These are phyloP conservation scores for Collybia nuda DNA, from an alignment of 768 basidiomycete genomes.

Conservation along the genomic window DNA sequence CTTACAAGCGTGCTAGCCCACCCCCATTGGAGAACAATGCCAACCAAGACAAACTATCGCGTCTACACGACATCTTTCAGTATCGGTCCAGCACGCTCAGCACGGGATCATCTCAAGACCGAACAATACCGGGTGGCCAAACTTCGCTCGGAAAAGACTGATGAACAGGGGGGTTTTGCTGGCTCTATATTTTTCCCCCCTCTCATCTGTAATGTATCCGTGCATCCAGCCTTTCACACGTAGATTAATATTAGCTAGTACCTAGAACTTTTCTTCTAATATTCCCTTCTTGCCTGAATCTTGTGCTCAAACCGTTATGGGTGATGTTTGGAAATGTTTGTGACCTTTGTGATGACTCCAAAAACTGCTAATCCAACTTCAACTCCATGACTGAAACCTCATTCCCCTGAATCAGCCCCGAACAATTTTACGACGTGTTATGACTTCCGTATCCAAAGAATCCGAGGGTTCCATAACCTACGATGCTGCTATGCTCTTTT, in stretches of 20 bases:
- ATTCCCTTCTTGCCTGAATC: neutral
- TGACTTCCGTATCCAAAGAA: slow-evolving; percentile 15
- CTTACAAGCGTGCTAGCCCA: slow-evolving; percentile 16
- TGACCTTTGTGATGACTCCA: too few relatives aligned
- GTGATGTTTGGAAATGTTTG: too few relatives aligned
- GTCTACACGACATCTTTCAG: slow-evolving; percentile 80
- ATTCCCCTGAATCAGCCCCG: neutral
- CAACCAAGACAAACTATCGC: slow-evolving; percentile 66
- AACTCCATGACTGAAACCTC: too few relatives aligned
- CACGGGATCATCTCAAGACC: slow-evolving; percentile 41
- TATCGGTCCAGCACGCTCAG: slow-evolving; percentile 70
- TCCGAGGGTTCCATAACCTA: slow-evolving; percentile 41
- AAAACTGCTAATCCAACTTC: too few relatives aligned
- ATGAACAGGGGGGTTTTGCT: neutral
- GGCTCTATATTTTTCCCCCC: slow-evolving; percentile 1
- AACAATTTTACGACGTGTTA: slow-evolving; percentile 2
- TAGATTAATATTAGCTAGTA: slow-evolving; percentile 1
- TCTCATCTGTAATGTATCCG: slow-evolving; percentile 14
- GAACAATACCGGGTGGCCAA: slow-evolving; percentile 15
- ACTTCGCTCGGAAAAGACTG: slow-evolving; percentile 27
- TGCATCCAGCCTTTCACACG: slow-evolving; percentile 2
- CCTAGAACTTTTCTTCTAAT: neutral
- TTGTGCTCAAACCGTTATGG: neutral
- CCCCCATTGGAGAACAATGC: slow-evolving; percentile 30
- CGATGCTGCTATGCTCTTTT: slow-evolving; percentile 80